Conservation (phyloP, 2,329 filamentous ascomycete genomes). For the Exophiala calicioides region DNA sequence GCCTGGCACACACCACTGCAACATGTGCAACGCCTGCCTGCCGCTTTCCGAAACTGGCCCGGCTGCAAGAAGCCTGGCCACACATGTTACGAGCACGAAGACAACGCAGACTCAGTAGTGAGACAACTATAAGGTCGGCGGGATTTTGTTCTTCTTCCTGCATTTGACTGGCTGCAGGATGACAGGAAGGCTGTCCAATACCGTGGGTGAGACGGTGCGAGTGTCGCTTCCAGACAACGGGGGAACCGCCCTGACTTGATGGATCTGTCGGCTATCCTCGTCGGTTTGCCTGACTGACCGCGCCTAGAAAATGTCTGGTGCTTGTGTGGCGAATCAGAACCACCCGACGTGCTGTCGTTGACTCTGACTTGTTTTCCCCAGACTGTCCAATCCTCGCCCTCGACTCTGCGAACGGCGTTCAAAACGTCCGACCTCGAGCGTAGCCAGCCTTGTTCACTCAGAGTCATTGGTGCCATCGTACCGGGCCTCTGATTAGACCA, state of each 20-base stretch:
- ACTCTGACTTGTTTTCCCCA: slow-evolving; percentile 4
- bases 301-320: slow-evolving; percentile 9
- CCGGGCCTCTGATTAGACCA: slow-evolving; percentile 8
- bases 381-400: slow-evolving; percentile 13
- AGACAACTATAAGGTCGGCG: slow-evolving; percentile 15
- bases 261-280: background rate
- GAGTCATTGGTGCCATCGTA: slow-evolving; percentile 24
- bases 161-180: slow-evolving; percentile 10
- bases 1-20: background rate
- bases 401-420: background rate
- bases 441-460: background rate
- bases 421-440: slow-evolving; percentile 1
- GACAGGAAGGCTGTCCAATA: slow-evolving; percentile 15
- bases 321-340: slow-evolving; percentile 21
- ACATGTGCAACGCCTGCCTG: slow-evolving; percentile 16
- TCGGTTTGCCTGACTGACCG: background rate
- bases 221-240: slow-evolving; percentile 6
- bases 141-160: background rate
- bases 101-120: no score
- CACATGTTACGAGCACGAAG: no score
- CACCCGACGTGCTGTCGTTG: slow-evolving; percentile 9
- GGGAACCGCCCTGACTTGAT: background rate
- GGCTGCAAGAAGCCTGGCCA: background rate
- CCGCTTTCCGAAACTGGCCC: slow-evolving; percentile 2
- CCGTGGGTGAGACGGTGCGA: slow-evolving; percentile 5